Evolutionary conservation across 768 basidiomycete genomes (phyloP), one percentile per base, ranked within the genome.

Genomic region (Xerocomus potaroensis): DNA sequence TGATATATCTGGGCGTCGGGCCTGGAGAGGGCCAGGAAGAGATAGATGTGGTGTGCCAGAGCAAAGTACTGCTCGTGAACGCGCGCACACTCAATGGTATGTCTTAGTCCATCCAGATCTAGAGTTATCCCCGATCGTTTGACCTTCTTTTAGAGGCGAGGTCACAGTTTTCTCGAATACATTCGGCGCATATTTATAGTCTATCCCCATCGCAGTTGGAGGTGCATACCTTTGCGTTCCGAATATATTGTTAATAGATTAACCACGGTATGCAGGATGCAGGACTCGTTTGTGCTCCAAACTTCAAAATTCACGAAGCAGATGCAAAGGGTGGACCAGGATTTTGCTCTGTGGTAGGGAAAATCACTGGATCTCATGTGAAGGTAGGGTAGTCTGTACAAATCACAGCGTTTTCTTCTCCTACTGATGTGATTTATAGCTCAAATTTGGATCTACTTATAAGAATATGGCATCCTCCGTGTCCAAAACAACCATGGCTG

Each of bases 111-210:
- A n/a, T n/a, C n/a, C n/a, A n/a, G n/a, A n/a, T n/a, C n/a, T n/a
- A n/a, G n/a, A n/a, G n/a, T n/a, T n/a, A n/a, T n/a, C n/a, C n/a
- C n/a, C n/a, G n/a, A n/a, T n/a, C n/a, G 15, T 30, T 3, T 34
- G 31, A 5, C 34, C 18, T 6, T 19, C 12, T 3, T 23, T 11
- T 51, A 87, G 88, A 57, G 45, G 71, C 76, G 0, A 81, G 76
- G 61, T 61, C 70, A 4, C 72, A 74, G 41, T 88, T 83, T 54
- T 54, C 60, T 1, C 72, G 69, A 21, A 54, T 87, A n/a, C 58
- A 72, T 51, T 77, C 77, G 1, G 68, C 81, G 12, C 79, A 86
- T 54, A 65, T 91, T 8, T 91, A 91, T 62, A 80, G 84, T 57
- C 59, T 91, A 24, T 80, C 87, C 0, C 82, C 87, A 1, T 76